Evolutionary conservation across 1,284 basidiomycete species (phyloP).

Genomic region (Apiotrichum gamsii): DNA sequence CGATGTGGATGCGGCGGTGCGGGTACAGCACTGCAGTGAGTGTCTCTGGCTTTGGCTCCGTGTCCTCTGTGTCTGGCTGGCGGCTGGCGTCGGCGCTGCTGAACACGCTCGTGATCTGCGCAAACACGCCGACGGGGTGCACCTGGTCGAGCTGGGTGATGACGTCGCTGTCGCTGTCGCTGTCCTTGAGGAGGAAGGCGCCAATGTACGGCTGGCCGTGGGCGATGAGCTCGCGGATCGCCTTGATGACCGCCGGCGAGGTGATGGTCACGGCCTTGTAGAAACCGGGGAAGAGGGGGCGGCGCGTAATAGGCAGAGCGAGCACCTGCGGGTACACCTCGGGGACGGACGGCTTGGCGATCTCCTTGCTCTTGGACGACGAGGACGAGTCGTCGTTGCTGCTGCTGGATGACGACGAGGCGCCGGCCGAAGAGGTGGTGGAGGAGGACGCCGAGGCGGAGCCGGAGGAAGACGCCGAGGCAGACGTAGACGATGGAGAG

Average conservation of each 20-base stretch:
- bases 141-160: slow-evolving; percentile 84
- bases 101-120: slow-evolving; percentile 95
- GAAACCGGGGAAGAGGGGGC: slow-evolving; percentile 95
- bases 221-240: slow-evolving; percentile 93
- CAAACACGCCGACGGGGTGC: slow-evolving; percentile 91
- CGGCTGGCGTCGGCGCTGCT: slow-evolving; percentile 51
- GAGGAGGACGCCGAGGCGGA: slow-evolving; percentile 6
- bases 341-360: slow-evolving; percentile 70
- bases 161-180: slow-evolving; percentile 85
- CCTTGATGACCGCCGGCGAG: slow-evolving; percentile 83
- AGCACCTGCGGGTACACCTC: slow-evolving; percentile 90
- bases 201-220: slow-evolving; percentile 97
- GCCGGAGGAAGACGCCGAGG: slow-evolving; percentile 7
- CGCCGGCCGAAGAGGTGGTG: slow-evolving; percentile 3
- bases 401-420: background rate
- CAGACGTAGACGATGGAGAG: no score
- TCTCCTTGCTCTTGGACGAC: slow-evolving; percentile 29
- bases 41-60: slow-evolving; percentile 56
- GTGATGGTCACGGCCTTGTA: slow-evolving; percentile 94
- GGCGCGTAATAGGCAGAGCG: slow-evolving; percentile 89
- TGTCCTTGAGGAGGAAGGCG: slow-evolving; percentile 94
- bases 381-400: slow-evolving; percentile 8
- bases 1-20: slow-evolving; percentile 85
- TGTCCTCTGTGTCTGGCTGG: slow-evolving; percentile 50
- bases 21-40: slow-evolving; percentile 94